These are phyloP conservation scores for Geranomyces variabilis DNA, from an alignment of 192 early-diverging fungal species.

Conservation along the genomic window DNA sequence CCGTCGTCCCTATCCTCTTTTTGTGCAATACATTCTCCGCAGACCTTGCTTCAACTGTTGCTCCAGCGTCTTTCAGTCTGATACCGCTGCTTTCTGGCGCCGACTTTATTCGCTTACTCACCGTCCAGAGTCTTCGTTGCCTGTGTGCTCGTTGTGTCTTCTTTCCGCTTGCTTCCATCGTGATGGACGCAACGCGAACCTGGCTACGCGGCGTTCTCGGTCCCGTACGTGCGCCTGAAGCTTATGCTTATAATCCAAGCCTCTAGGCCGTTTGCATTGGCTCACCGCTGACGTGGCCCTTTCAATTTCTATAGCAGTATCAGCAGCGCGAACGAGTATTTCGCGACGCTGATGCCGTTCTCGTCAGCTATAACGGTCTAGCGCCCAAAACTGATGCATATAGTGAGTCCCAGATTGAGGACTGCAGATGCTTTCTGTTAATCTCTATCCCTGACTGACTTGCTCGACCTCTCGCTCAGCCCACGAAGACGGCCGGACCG, in stretches of 20 bases:
- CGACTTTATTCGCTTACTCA: no score
- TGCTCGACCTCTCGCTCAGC: slow-evolving; percentile 28
- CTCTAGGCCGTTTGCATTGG: background rate
- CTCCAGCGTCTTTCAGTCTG: no score
- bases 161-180: background rate
- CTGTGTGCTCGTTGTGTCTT: background rate
- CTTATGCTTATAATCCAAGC: no score
- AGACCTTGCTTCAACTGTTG: no score
- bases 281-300: background rate
- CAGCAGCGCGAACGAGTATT: slow-evolving; percentile 61
- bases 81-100: no score
- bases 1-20: no score
- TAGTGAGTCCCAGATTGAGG: slow-evolving; percentile 47
- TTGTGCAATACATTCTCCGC: no score
- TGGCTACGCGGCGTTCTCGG: slow-evolving; percentile 34
- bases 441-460: background rate
- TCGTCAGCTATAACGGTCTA: slow-evolving; percentile 59
- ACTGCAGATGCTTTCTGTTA: background rate
- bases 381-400: slow-evolving; percentile 71
- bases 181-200: slow-evolving; percentile 34
- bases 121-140: no score
- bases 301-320: slow-evolving; percentile 52
- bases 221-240: slow-evolving; percentile 14
- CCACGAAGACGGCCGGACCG: slow-evolving; percentile 46
- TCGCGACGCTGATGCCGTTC: slow-evolving; percentile 66